phyloP scores from a whole-genome alignment of 805 yeast genomes.

The Lachancea sp. region DNA sequence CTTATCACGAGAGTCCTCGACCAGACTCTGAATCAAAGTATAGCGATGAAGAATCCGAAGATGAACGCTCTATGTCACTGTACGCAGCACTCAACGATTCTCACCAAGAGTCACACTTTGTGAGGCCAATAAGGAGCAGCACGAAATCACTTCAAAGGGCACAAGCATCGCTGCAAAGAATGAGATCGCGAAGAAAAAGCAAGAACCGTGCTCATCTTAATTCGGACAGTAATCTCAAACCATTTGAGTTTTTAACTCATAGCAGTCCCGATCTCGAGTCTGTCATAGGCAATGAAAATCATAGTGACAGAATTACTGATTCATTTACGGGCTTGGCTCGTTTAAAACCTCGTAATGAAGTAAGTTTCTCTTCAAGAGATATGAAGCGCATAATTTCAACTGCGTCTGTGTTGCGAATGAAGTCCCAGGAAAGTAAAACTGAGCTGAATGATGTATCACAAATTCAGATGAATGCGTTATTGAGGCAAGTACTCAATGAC shows the following conservation, averaged over 20 bases:
- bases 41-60: slow-evolving; percentile 37
- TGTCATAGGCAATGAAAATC: slow-evolving; percentile 20
- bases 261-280: slow-evolving; percentile 32
- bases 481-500: slow-evolving; percentile 57
- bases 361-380: slow-evolving; percentile 7
- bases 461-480: slow-evolving; percentile 43
- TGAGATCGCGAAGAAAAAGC: slow-evolving; percentile 52
- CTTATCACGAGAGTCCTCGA: not conserved
- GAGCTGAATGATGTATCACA: slow-evolving; percentile 35
- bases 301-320: slow-evolving; percentile 3
- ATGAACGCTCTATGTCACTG: slow-evolving; percentile 62
- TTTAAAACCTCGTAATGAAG: slow-evolving; percentile 7
- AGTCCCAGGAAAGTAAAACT: slow-evolving; percentile 16
- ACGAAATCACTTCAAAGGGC: slow-evolving; percentile 54
- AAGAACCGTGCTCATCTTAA: slow-evolving; percentile 37
- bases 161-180: slow-evolving; percentile 56
- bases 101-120: slow-evolving; percentile 31
- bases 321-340: slow-evolving; percentile 5
- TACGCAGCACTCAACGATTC: slow-evolving; percentile 47
- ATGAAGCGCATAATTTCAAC: slow-evolving; percentile 8
- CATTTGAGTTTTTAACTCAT: slow-evolving; percentile 21
- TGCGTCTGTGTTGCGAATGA: slow-evolving; percentile 9
- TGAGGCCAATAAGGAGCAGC: slow-evolving; percentile 34
- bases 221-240: slow-evolving; percentile 25
- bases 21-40: not conserved